Evolutionary conservation across 2,329 filamentous ascomycete species (phyloP).

Genomic region (Stemphylium vesicarium): DNA sequence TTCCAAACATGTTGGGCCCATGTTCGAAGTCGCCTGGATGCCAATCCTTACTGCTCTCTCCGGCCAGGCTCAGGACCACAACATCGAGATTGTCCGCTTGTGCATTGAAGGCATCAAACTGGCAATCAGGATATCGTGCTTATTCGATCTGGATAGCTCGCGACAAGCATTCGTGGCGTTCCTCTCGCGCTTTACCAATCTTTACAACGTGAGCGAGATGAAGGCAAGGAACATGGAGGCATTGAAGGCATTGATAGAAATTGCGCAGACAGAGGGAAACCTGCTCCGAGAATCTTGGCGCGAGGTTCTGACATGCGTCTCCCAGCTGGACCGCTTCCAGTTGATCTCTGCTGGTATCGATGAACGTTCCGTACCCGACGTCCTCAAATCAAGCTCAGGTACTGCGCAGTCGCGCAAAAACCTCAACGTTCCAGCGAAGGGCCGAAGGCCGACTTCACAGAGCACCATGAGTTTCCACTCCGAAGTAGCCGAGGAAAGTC

Average conservation of each 20-base stretch:
- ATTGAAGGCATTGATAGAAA: slow-evolving; percentile 86
- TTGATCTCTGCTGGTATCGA: slow-evolving; percentile 94
- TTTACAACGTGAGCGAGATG: slow-evolving; percentile 96
- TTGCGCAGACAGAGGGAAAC: slow-evolving; percentile 92
- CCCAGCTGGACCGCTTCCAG: slow-evolving; percentile 92
- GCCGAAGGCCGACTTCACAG: slow-evolving; percentile 55
- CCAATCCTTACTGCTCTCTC: slow-evolving; percentile 95
- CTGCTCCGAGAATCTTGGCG: slow-evolving; percentile 90
- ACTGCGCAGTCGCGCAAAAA: slow-evolving; percentile 68
- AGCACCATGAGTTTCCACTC: slow-evolving; percentile 62
- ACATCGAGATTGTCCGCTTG: slow-evolving; percentile 86
- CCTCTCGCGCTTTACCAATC: slow-evolving; percentile 89
- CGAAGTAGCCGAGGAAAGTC: slow-evolving; percentile 89
- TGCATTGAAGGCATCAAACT: slow-evolving; percentile 96
- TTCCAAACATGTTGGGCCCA: slow-evolving; percentile 92
- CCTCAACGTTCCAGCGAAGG: slow-evolving; percentile 64
- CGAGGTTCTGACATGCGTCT: slow-evolving; percentile 92
- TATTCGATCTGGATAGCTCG: slow-evolving; percentile 92
- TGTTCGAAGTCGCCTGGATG: slow-evolving; percentile 99
- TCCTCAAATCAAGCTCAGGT: slow-evolving; percentile 74
- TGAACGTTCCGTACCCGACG: slow-evolving; percentile 88
- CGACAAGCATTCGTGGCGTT: slow-evolving; percentile 94
- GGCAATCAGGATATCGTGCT: slow-evolving; percentile 88
- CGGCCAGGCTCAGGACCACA: slow-evolving; percentile 91
- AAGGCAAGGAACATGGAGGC: slow-evolving; percentile 96